These are phyloP conservation scores for Solanum tarapatanum DNA, from an alignment of 257 asterid species.

Conservation along the genomic window DNA sequence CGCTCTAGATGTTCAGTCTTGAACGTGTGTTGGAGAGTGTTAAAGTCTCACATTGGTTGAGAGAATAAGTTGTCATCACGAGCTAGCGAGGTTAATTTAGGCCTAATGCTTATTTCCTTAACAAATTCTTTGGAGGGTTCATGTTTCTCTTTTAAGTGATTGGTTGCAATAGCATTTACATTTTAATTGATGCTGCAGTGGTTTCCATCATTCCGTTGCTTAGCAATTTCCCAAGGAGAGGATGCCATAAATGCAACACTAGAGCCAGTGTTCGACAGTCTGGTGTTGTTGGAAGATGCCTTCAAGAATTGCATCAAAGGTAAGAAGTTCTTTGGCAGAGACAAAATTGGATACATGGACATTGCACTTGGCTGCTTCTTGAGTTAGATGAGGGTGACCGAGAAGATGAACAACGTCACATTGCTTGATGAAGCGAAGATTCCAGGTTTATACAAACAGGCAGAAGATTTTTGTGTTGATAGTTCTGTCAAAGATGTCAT, in stretches of 20 bases:
- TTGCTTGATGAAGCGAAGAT: slow-evolving; percentile 27
- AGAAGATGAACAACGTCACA: slow-evolving; percentile 7
- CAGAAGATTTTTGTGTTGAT: slow-evolving; percentile 19
- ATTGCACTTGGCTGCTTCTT: slow-evolving; percentile 39
- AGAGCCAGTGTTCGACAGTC: slow-evolving; percentile 17
- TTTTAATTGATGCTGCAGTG: slow-evolving; percentile 24
- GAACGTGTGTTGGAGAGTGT: no score
- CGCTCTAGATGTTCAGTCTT: no score
- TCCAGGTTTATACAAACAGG: slow-evolving; percentile 40
- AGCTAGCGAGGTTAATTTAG: not conserved
- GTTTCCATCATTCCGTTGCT: slow-evolving; percentile 29
- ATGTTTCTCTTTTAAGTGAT: no score
- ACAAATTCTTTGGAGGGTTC: no score
- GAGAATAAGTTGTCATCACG: no score
- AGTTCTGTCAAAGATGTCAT: slow-evolving; percentile 33
- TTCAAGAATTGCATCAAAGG: slow-evolving; percentile 38
- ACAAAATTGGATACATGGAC: slow-evolving; percentile 39
- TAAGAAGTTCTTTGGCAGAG: slow-evolving; percentile 39
- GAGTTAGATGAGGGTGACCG: slow-evolving; percentile 33
- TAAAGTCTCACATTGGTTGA: no score
- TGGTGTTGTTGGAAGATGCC: slow-evolving; percentile 38
- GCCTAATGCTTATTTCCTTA: not conserved
- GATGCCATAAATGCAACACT: slow-evolving; percentile 18
- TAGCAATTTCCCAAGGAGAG: slow-evolving; percentile 20
- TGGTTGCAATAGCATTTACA: no score